Percentiles rank a stretch among this genome's conserved stretches.
phyloP scores from a whole-genome alignment of 164 flowering plant species.

The Magnolia kwangsiensis region DNA sequence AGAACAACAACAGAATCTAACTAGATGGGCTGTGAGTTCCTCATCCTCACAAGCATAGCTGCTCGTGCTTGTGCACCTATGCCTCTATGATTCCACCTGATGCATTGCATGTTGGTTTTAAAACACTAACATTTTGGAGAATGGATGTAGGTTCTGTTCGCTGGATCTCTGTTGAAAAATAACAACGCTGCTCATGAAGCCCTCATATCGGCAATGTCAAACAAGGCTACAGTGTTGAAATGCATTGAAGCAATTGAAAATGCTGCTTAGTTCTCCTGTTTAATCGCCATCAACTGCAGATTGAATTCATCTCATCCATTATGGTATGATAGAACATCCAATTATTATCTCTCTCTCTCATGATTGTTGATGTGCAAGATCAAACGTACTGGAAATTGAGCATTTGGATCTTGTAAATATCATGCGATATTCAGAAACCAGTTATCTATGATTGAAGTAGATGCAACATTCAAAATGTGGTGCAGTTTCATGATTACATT shows the following conservation, averaged over 20 bases:
- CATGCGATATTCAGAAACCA: too few relatives aligned
- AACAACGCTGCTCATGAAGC: slow-evolving; percentile 67
- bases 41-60: slow-evolving; percentile 6
- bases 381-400: too few relatives aligned
- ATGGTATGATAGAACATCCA: too few relatives aligned
- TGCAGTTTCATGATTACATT: too few relatives aligned
- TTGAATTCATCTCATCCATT: too few relatives aligned
- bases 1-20: slow-evolving; percentile 91
- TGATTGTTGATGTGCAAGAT: too few relatives aligned
- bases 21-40: slow-evolving; percentile 93
- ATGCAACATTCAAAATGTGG: too few relatives aligned
- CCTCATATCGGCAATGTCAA: slow-evolving; percentile 67
- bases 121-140: not conserved
- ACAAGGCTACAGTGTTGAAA: slow-evolving; percentile 66
- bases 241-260: slow-evolving; percentile 85
- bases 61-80: not conserved
- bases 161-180: slow-evolving; percentile 75
- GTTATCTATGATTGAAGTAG: too few relatives aligned
- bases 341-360: too few relatives aligned
- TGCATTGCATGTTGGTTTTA: not conserved
- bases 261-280: slow-evolving; percentile 23
- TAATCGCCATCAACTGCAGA: not conserved
- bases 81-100: not conserved
- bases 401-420: too few relatives aligned
- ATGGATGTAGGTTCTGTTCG: slow-evolving; percentile 64